Evolutionary conservation across 2,329 filamentous ascomycete species (phyloP).

Genomic region (Paracoccidioides lutzii): DNA sequence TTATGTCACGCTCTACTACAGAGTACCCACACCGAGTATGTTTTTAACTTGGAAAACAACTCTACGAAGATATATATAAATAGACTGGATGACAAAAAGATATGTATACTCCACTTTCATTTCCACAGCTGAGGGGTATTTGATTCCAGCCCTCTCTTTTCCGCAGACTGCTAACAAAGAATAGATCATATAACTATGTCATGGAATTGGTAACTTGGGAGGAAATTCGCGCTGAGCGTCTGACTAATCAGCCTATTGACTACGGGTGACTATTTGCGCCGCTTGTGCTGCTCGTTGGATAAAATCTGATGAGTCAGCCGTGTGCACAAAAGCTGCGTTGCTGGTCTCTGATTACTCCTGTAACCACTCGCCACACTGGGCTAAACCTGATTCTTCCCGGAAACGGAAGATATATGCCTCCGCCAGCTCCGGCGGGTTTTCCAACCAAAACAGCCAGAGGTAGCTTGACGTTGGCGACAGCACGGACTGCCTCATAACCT

Average conservation of each 20-base stretch:
- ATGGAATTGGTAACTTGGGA: too few relatives aligned
- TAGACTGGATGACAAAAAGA: too few relatives aligned
- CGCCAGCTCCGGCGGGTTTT: neutral
- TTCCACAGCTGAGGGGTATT: too few relatives aligned
- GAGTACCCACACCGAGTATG: too few relatives aligned
- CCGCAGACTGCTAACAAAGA: too few relatives aligned
- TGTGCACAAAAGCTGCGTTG: neutral
- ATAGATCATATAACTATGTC: too few relatives aligned
- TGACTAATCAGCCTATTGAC: too few relatives aligned
- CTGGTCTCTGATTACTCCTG: neutral
- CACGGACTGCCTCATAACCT: neutral
- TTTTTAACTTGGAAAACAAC: too few relatives aligned
- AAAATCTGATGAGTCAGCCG: neutral
- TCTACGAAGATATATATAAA: too few relatives aligned
- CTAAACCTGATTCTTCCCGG: neutral
- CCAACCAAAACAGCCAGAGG: neutral
- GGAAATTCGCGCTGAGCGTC: neutral
- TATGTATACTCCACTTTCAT: too few relatives aligned
- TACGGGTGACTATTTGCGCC: neutral
- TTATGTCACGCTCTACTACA: too few relatives aligned
- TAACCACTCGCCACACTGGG: neutral
- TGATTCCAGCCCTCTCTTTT: too few relatives aligned
- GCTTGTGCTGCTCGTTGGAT: neutral
- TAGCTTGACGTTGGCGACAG: neutral
- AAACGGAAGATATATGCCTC: neutral